Percentiles rank a stretch among this genome's conserved stretches.
phyloP scores from a whole-genome alignment of 1,139 yeast species.

The Nakaseomyces delphensis region DNA sequence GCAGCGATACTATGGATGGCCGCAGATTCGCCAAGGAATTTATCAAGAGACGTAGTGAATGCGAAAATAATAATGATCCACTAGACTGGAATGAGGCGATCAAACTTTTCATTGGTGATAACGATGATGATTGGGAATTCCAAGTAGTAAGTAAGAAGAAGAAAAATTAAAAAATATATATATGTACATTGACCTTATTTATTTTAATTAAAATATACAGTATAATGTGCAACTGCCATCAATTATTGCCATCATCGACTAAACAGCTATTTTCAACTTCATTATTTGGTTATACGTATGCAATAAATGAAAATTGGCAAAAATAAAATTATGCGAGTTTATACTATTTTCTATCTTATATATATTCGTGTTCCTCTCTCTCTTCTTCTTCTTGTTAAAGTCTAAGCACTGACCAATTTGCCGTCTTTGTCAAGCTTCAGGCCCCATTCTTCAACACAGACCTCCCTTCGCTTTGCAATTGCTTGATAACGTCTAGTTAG shows the following conservation, averaged over 20 bases:
- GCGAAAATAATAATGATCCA: conserved; percentile 54
- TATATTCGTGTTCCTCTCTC: no score
- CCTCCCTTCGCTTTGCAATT: conserved; percentile 47
- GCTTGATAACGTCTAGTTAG: conserved; percentile 68
- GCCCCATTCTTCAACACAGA: conserved; percentile 46
- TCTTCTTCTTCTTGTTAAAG: no score
- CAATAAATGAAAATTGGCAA: no score
- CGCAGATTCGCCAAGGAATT: conserved; percentile 89
- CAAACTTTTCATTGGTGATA: conserved; percentile 42
- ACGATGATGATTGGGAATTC: conserved; percentile 82
- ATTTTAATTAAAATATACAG: no score
- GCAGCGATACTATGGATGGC: conserved; percentile 90
- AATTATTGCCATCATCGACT: no score
- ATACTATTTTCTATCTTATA: no score
- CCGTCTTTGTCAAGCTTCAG: conserved; percentile 31
- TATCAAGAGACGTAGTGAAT: conserved; percentile 62
- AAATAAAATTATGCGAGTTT: no score
- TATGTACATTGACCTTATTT: not conserved
- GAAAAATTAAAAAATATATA: conserved; percentile 20
- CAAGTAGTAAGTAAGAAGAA: conserved; percentile 62
- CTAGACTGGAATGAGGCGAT: conserved; percentile 63
- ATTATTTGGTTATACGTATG: no score
- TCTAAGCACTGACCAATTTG: conserved; percentile 14
- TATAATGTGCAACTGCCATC: no score
- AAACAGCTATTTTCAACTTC: no score